Evolutionary conservation across 345 rosid genomes (phyloP).

Genomic region (Passiflora organensis): DNA sequence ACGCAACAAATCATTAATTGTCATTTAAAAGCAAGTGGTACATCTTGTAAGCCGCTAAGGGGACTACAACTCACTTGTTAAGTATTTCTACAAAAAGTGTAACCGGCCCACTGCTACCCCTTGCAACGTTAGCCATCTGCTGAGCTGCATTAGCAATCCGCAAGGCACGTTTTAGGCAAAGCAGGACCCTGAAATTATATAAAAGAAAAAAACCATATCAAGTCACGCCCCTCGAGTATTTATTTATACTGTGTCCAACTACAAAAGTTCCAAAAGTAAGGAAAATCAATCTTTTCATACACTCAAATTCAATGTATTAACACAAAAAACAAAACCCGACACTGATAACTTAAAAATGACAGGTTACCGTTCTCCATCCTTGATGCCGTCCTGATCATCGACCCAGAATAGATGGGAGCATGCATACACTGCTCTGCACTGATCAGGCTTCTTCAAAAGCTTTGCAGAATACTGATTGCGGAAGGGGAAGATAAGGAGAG

Average conservation of each 20-base stretch:
- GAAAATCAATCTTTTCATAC: neutral
- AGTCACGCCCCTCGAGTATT: neutral
- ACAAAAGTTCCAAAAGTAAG: neutral
- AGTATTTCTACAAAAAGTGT: constrained; percentile 83
- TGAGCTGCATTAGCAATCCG: constrained; percentile 96
- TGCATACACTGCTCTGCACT: constrained; percentile 93
- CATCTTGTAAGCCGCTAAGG: no score
- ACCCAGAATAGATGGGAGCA: constrained; percentile 98
- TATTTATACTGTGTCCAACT: no score
- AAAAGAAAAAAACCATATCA: neutral
- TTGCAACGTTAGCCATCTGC: constrained; percentile 66
- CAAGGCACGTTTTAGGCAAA: constrained; percentile 88
- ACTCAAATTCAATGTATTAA: neutral
- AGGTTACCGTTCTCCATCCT: constrained; percentile 84
- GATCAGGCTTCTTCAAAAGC: constrained; percentile 95
- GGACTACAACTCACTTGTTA: constrained; percentile 85
- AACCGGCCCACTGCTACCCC: constrained; percentile 74
- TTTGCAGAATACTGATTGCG: constrained; percentile 83
- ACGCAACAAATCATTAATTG: neutral
- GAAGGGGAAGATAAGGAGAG: neutral
- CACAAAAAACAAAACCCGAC: neutral
- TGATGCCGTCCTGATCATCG: constrained; percentile 70
- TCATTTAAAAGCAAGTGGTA: neutral
- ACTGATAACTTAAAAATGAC: neutral
- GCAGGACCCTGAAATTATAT: constrained; percentile 54